Percentiles rank a stretch among this genome's conserved stretches.
These are phyloP conservation scores for Dendrobium huoshanense DNA, from an alignment of 106 monocot species.

Conservation along the genomic window DNA sequence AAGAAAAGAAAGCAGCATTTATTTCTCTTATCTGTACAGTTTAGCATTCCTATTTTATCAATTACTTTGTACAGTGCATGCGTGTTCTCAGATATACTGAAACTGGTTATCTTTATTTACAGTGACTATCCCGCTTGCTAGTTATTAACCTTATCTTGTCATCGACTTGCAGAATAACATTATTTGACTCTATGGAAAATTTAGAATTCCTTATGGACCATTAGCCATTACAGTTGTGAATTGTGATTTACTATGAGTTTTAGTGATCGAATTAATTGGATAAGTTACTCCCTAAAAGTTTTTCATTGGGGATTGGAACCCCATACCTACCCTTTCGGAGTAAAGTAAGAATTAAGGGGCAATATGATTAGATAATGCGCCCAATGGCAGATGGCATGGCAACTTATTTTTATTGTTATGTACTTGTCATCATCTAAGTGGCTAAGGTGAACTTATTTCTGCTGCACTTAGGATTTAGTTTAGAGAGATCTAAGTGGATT, in stretches of 20 bases:
- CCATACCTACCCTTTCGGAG: neutral
- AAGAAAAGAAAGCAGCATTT: neutral
- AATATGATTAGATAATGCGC: neutral
- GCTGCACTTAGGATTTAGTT: neutral
- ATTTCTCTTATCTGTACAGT: neutral
- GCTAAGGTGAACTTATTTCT: neutral
- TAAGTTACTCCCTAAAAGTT: neutral
- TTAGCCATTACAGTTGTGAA: neutral
- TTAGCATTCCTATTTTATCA: neutral
- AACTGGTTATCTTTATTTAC: neutral
- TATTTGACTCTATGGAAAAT: neutral
- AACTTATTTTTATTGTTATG: neutral
- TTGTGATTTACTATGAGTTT: neutral
- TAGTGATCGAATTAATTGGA: neutral
- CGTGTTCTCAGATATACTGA: neutral
- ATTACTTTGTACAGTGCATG: neutral
- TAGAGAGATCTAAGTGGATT: neutral
- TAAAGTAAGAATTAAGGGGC: neutral
- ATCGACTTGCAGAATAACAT: neutral
- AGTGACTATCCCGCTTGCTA: neutral
- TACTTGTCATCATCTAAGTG: neutral
- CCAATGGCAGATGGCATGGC: neutral
- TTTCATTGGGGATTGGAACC: neutral
- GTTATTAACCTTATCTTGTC: neutral
- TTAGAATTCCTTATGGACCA: neutral